Conservation (phyloP, 2,329 filamentous ascomycete species). For the Cercospora sojina region DNA sequence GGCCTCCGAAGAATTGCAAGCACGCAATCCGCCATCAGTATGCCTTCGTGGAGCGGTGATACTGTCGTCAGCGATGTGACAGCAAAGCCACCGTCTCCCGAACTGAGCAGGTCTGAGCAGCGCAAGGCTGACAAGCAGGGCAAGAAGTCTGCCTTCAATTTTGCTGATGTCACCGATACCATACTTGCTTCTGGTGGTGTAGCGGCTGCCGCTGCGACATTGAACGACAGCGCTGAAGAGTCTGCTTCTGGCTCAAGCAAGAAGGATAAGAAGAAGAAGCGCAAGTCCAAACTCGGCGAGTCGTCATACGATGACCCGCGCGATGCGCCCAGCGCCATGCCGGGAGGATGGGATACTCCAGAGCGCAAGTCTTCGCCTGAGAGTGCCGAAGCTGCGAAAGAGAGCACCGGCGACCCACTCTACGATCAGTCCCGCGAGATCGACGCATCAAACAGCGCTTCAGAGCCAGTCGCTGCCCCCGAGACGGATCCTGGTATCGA, state of each 20-base stretch:
- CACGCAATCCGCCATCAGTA: constrained; percentile 7
- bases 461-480: constrained; percentile 18
- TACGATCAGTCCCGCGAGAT: constrained; percentile 27
- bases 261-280: constrained; percentile 37
- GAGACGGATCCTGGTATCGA: constrained; percentile 29
- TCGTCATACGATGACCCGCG: constrained; percentile 38
- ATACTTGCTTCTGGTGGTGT: constrained; percentile 32
- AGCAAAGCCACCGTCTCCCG: constrained; percentile 14
- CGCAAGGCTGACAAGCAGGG: constrained; percentile 29
- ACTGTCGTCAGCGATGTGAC: constrained; percentile 8
- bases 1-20: constrained; percentile 16
- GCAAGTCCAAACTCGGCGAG: constrained; percentile 36
- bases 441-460: background rate
- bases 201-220: constrained; percentile 26
- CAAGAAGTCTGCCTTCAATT: constrained; percentile 20
- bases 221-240: constrained; percentile 27
- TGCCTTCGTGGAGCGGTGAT: constrained; percentile 10
- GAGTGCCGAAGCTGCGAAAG: constrained; percentile 23
- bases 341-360: constrained; percentile 33
- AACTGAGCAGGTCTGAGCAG: constrained; percentile 30
- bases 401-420: constrained; percentile 21
- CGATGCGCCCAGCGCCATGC: constrained; percentile 28
- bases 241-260: constrained; percentile 27
- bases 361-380: constrained; percentile 20
- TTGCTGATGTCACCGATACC: constrained; percentile 34